Base-by-base conservation (phyloP, 2,329 filamentous ascomycete species). In the Exophiala alcalophila region DNA sequence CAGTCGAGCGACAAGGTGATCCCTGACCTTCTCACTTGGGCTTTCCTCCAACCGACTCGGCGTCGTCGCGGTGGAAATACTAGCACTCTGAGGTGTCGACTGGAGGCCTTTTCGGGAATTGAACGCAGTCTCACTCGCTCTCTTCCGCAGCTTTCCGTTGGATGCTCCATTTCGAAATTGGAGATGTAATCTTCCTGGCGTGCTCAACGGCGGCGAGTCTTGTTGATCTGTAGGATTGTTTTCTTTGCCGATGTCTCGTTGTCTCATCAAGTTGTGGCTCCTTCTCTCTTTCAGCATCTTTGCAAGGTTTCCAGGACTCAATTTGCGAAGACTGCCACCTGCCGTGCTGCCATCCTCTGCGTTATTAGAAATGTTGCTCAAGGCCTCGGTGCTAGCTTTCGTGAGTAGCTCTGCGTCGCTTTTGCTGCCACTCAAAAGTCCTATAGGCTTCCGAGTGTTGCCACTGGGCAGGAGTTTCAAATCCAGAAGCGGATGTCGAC, bases 251-350 rank as follows among this genome's bases (percentile, higher is more conserved):
- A 16, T n/a, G 15, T 37, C 18, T 29, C 40, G 37, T 15, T 38
- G 24, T 11, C 27, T 11, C 7, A 20, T 8, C 7, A 35, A 19
- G 10, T 42, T 28, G 16, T 44, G 38, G 25, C 43, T 52, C 28
- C 48, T 53, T 20, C 40, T 48, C 15, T 46, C 47, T 25, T 19
- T 41, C 18, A 54, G 35, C 8, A 54, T 12, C 24, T 43, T 48
- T 3, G 45, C 33, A 10, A 55, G 21, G 19, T 50, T 55, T n/a
- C 40, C 37, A 5, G 53, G 50, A 25, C 48, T 53, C 11, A 49
- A 29, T 25, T 52, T 53, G 23, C 53, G 39, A 4, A 46, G 15
- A 27, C 37, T 33, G 8, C 26, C 28, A 18, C 35, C 44, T 5
- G 14, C 32, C 29, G 42, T 49, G 9, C 25, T 31, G 2, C 31